Percentiles rank a stretch among this genome's conserved stretches.
Conservation (phyloP, 177 flowering plant species). For the Vitis hybrid region DNA sequence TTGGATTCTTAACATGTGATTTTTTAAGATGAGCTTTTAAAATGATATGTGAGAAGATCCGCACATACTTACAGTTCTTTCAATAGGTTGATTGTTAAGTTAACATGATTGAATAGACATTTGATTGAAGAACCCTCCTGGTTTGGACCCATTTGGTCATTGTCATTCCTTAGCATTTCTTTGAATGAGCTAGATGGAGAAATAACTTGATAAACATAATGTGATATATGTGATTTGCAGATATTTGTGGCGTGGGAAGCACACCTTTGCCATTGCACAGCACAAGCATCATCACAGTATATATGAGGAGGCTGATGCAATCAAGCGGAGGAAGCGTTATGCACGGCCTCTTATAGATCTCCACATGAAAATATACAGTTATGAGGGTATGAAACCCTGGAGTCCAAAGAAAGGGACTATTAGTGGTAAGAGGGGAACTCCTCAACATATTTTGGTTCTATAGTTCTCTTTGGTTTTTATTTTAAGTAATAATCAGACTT, state of each 20-base stretch:
- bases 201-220: background rate
- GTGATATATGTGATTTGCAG: conserved; percentile 35
- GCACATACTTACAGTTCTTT: background rate
- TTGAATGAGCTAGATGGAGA: background rate
- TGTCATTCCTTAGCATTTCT: background rate
- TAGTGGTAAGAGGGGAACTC: conserved; percentile 66
- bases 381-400: conserved; percentile 97
- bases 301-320: conserved; percentile 98
- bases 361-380: conserved; percentile 87
- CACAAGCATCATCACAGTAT: conserved; percentile 92
- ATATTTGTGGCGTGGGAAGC: conserved; percentile 94
- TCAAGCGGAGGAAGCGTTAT: conserved; percentile 93
- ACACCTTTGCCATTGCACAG: conserved; percentile 94
- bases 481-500: background rate
- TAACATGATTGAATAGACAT: background rate
- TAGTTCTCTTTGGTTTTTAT: background rate
- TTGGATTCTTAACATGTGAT: too few relatives aligned
- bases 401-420: conserved; percentile 47
- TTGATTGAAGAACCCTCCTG: background rate
- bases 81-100: background rate
- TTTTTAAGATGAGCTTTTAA: too few relatives aligned
- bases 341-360: conserved; percentile 94
- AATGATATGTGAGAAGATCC: too few relatives aligned
- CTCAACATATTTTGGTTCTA: background rate
- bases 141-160: background rate